Base-by-base conservation (phyloP, 306 rosid genomes). In the Cicer arietinum region DNA sequence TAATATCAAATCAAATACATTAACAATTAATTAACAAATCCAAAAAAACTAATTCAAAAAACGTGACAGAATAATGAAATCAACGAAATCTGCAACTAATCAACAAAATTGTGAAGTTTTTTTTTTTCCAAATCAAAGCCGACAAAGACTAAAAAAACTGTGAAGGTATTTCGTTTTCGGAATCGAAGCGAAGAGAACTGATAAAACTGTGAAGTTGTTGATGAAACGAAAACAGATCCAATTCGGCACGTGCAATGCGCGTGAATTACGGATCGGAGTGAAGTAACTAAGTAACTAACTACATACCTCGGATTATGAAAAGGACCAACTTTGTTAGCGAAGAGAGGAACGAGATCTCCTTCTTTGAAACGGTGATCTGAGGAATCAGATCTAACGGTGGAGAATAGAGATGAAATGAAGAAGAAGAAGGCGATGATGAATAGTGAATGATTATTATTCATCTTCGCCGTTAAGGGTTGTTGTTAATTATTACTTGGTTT, bases 321-420 rank as follows among this genome's bases (percentile, higher is more conserved):
- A 18, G 90, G 90, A 30, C 90, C 90, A 17, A 86, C 90, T 51
- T 86, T 86, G 73, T 86, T 86, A 45, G 87, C 87, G 47, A 67
- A 86, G 7, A 86, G 90, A 46, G 90, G 90, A 16, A 86, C 90
- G 30, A 30, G 11, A 9, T 86, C 87, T 20, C 87, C 86, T 1
- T 75, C 82, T 16, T 81, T 81, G 82, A 70, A 86, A 0, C 85
- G 85, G 73, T 86, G 87, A 78, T 86, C 80, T 5, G 90, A 86
- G 7, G 87, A 47, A 46, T 81, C 90, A 64, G 90, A 86, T 75
- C 87, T 84, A 59, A 86, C 85, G 77, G 75, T 46, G 52, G 71
- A 70, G 60, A 64, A 14, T 7, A 50, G 51, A 9, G 68, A 40
- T 6, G 75, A 7, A 45, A 51, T 20, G 47, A 50, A 10, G 79